phyloP scores from a whole-genome alignment of 2,329 filamentous ascomycete species.

The Scedosporium dehoogii region DNA sequence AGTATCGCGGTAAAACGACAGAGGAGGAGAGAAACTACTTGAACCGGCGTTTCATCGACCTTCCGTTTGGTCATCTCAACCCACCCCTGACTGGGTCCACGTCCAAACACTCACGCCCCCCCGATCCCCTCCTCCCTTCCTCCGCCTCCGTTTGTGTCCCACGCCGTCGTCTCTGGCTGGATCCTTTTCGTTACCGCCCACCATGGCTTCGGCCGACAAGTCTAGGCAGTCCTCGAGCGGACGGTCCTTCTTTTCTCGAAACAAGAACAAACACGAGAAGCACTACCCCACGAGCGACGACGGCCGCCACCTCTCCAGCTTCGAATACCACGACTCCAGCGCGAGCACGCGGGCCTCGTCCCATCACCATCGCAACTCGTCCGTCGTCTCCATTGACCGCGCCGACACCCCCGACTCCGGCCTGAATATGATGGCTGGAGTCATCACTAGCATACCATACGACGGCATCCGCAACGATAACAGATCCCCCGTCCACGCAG shows the following conservation, averaged over 20 bases:
- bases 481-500: slow-evolving; percentile 60
- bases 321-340: slow-evolving; percentile 49
- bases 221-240: slow-evolving; percentile 66
- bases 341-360: slow-evolving; percentile 59
- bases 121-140: slow-evolving; percentile 13
- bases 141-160: not conserved
- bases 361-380: slow-evolving; percentile 61
- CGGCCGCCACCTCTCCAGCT: slow-evolving; percentile 46
- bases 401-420: slow-evolving; percentile 54
- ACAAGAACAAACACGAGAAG: slow-evolving; percentile 67
- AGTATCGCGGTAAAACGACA: not conserved
- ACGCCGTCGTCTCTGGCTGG: slow-evolving; percentile 5
- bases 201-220: slow-evolving; percentile 63
- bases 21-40: not conserved
- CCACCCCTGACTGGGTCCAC: not conserved
- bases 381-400: slow-evolving; percentile 60
- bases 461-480: slow-evolving; percentile 57
- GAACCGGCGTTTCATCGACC: slow-evolving; percentile 7
- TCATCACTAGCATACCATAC: slow-evolving; percentile 84
- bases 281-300: slow-evolving; percentile 44
- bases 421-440: slow-evolving; percentile 66
- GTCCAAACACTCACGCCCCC: slow-evolving; percentile 14
- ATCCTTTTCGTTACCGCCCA: slow-evolving; percentile 4
- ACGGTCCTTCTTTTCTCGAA: slow-evolving; percentile 73
- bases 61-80: slow-evolving; percentile 5